These are phyloP conservation scores for Cyanodermella asteris DNA, from an alignment of 2,329 filamentous ascomycete species.

Conservation along the genomic window DNA sequence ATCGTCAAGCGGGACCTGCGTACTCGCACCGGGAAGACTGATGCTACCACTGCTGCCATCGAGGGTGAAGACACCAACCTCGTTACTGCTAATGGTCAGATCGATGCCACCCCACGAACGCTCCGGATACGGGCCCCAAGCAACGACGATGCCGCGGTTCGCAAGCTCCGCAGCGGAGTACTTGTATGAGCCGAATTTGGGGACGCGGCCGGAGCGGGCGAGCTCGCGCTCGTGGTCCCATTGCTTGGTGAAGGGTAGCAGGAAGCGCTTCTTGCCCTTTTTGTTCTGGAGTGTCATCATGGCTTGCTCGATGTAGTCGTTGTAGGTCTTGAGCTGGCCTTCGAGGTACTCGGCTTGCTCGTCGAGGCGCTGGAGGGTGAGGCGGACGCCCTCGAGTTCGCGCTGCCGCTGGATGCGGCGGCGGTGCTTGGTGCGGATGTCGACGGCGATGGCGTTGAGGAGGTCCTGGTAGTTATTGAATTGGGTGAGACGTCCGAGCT, in stretches of 20 bases:
- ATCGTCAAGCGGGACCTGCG: constrained; percentile 75
- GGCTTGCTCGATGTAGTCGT: constrained; percentile 96
- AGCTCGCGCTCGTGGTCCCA: constrained; percentile 97
- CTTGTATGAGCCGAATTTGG: constrained; percentile 95
- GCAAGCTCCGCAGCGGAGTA: constrained; percentile 75
- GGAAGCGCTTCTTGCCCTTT: constrained; percentile 83
- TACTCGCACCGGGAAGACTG: constrained; percentile 85
- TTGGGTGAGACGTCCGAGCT: constrained; percentile 61
- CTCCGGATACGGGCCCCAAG: constrained; percentile 67
- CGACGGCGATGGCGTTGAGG: constrained; percentile 88
- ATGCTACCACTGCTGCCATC: constrained; percentile 82
- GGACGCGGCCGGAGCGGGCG: constrained; percentile 73
- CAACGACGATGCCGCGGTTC: constrained; percentile 83
- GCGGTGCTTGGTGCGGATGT: constrained; percentile 92
- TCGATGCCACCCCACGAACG: constrained; percentile 82
- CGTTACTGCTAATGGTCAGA: constrained; percentile 80
- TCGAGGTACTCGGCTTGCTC: constrained; percentile 72
- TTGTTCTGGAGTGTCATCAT: constrained; percentile 95
- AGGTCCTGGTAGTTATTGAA: constrained; percentile 92
- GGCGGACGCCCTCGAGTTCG: constrained; percentile 47
- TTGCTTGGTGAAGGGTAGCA: constrained; percentile 92
- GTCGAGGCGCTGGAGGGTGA: constrained; percentile 25
- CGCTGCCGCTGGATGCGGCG: constrained; percentile 76
- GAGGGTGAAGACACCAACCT: constrained; percentile 81
- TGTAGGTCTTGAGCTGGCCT: constrained; percentile 88